phyloP scores from a whole-genome alignment of 2,329 filamentous ascomycete species.

The Rutstroemia sp. region DNA sequence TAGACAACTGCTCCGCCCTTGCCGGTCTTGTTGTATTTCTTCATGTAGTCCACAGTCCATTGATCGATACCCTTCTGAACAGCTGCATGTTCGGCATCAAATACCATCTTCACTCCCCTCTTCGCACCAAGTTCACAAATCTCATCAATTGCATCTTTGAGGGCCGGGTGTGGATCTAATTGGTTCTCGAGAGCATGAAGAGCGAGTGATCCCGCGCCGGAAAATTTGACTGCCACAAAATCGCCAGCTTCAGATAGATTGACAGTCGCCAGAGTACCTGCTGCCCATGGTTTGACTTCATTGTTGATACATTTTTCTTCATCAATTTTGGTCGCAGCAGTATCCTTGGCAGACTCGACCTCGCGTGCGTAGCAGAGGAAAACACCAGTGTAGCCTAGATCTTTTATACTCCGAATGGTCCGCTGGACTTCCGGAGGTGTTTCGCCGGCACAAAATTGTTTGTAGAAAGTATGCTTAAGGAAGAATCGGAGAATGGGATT shows the following conservation, averaged over 20 bases:
- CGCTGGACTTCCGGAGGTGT: slow-evolving; percentile 57
- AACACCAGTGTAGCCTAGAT: slow-evolving; percentile 73
- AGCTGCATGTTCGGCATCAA: slow-evolving; percentile 78
- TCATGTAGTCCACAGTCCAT: slow-evolving; percentile 72
- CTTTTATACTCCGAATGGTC: slow-evolving; percentile 59
- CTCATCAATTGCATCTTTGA: slow-evolving; percentile 62
- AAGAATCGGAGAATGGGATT: slow-evolving; percentile 65
- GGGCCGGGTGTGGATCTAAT: slow-evolving; percentile 52
- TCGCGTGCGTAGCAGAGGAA: slow-evolving; percentile 81
- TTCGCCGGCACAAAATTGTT: slow-evolving; percentile 85
- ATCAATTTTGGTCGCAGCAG: slow-evolving; percentile 38
- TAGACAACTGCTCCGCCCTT: slow-evolving; percentile 63
- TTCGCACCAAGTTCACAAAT: slow-evolving; percentile 67
- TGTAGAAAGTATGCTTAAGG: slow-evolving; percentile 79
- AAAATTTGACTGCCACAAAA: slow-evolving; percentile 60
- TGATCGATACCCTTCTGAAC: slow-evolving; percentile 74
- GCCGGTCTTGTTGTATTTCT: slow-evolving; percentile 60
- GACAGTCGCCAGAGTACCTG: slow-evolving; percentile 69
- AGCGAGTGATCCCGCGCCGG: slow-evolving; percentile 70
- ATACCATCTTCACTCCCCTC: slow-evolving; percentile 66
- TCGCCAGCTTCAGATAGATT: slow-evolving; percentile 42
- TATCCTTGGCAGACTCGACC: slow-evolving; percentile 47
- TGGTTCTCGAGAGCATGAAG: slow-evolving; percentile 58
- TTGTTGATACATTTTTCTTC: slow-evolving; percentile 42
- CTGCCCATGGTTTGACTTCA: slow-evolving; percentile 64